Base-by-base conservation (phyloP, 441 rosid genomes). In the Populus hybrid region DNA sequence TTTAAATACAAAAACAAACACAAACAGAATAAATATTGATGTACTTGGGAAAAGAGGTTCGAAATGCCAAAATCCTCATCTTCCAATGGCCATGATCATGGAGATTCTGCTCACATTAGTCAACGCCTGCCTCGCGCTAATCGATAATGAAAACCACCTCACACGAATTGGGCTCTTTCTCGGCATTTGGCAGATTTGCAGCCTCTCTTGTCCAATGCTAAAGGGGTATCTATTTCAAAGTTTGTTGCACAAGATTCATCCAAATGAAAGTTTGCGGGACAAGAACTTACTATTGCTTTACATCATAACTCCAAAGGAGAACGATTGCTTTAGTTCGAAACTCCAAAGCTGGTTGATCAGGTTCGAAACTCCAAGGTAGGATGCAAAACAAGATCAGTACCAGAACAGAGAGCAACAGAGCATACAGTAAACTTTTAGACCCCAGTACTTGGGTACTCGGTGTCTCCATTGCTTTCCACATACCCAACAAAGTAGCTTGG, bases 401-500 rank as follows among this genome's bases (percentile, higher is more conserved):
- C 36, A 30, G 72, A 40, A 32, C 57, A 53, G 38, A 11, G 34
- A 35, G 14, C 53, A 69, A 5, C 8, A 16, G 59, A 35, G 9
- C 53, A 69, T 18, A 0, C 20, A 59, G 16, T 23, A 18, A 65
- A 40, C 26, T 50, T n/a, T 75, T 77, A 82, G 21, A 23, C 63
- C 26, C 79, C 80, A 1, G 59, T 73, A 77, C 73, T 77, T 1
- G 79, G 67, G 34, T 32, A 66, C 57, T 76, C 42, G 35, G 76
- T 63, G 24, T 74, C 82, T 73, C 68, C 76, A 26, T 77, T 76
- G 10, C 78, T 81, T 26, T 81, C 72, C 63, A 84, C 53, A 30
- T 76, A 87, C 4, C 88, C 89, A 21, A 84, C 84, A 34, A 88
- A 73, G 63, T 88, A 87, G 36, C 75, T 63, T 0, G 89, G 91